phyloP scores from a whole-genome alignment of 2,329 filamentous ascomycete genomes.

The Colletotrichum sansevieriae region DNA sequence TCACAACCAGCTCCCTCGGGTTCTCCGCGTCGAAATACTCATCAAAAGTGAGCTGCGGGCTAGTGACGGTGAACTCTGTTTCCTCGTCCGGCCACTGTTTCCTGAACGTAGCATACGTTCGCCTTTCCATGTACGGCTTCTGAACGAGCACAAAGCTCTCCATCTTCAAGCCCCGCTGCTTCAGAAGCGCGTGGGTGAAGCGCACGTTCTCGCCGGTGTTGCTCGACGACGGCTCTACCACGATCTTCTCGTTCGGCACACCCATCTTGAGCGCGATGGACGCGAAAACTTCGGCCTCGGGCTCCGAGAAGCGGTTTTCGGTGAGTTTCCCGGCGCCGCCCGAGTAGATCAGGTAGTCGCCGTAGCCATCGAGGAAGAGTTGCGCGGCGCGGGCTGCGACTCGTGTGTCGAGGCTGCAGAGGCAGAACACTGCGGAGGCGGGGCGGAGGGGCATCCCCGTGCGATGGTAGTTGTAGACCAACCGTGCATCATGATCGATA shows the following conservation, averaged over 20 bases:
- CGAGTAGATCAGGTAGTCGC: slow-evolving; percentile 58
- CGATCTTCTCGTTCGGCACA: slow-evolving; percentile 54
- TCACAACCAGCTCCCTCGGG: slow-evolving; percentile 56
- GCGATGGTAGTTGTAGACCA: slow-evolving; percentile 60
- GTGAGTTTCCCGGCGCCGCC: slow-evolving; percentile 58
- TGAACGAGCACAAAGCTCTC: slow-evolving; percentile 58
- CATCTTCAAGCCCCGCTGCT: slow-evolving; percentile 44
- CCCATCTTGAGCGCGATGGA: slow-evolving; percentile 55
- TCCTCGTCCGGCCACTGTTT: slow-evolving; percentile 58
- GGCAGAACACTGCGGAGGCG: slow-evolving; percentile 59
- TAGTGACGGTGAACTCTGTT: slow-evolving; percentile 55
- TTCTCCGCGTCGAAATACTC: slow-evolving; percentile 59
- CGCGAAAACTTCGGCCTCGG: slow-evolving; percentile 60
- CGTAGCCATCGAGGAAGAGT: slow-evolving; percentile 56
- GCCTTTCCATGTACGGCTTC: slow-evolving; percentile 63
- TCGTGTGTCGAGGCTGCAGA: slow-evolving; percentile 61
- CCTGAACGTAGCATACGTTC: slow-evolving; percentile 60
- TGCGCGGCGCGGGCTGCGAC: slow-evolving; percentile 58
- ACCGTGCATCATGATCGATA: slow-evolving; percentile 50
- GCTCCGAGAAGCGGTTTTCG: slow-evolving; percentile 51
- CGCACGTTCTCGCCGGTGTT: slow-evolving; percentile 64
- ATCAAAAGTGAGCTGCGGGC: slow-evolving; percentile 53
- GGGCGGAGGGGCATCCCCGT: slow-evolving; percentile 52
- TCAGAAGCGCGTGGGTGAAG: slow-evolving; percentile 55
- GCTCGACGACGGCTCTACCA: slow-evolving; percentile 55